Percentiles rank a stretch among this genome's conserved stretches.
Evolutionary conservation across 495 filamentous ascomycete species (phyloP).

Genomic region (Hypoxylon rickii): DNA sequence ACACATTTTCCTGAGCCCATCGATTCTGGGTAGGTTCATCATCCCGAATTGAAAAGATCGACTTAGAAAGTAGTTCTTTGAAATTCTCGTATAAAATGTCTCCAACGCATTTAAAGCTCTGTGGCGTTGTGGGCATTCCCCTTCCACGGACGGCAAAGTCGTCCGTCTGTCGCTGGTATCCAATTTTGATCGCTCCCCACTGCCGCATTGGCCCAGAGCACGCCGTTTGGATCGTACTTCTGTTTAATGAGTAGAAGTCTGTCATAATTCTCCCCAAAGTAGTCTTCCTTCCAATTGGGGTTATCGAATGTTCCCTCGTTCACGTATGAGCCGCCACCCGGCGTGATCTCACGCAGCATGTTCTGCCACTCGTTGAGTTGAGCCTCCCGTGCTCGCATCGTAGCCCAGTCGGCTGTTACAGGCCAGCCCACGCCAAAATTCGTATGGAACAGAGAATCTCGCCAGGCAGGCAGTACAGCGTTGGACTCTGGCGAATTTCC

Average conservation of each 20-base stretch:
- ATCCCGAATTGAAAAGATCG: too few species aligned
- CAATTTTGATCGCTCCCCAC: neutral
- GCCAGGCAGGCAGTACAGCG: constrained; percentile 58
- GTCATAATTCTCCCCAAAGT: constrained; percentile 51
- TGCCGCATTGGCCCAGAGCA: constrained; percentile 43
- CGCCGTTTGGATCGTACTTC: constrained; percentile 50
- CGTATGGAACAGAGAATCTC: constrained; percentile 47
- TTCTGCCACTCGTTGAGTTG: neutral
- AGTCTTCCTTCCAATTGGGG: constrained; percentile 36
- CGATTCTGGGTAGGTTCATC: too few species aligned
- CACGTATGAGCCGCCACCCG: constrained; percentile 36
- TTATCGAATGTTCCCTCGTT: constrained; percentile 52
- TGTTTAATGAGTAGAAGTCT: constrained; percentile 52
- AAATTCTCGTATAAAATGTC: too few species aligned
- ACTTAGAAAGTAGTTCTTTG: too few species aligned
- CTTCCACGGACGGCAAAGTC: neutral
- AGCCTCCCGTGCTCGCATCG: neutral
- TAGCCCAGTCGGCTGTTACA: neutral
- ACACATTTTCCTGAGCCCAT: too few species aligned
- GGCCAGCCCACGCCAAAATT: neutral
- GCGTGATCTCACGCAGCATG: constrained; percentile 21
- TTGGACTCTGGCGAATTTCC: constrained; percentile 32
- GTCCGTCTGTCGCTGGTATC: neutral
- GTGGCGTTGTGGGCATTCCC: too few species aligned
- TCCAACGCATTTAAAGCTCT: too few species aligned